Evolutionary conservation across 768 basidiomycete species (phyloP).

Genomic region (Mycena crocata): DNA sequence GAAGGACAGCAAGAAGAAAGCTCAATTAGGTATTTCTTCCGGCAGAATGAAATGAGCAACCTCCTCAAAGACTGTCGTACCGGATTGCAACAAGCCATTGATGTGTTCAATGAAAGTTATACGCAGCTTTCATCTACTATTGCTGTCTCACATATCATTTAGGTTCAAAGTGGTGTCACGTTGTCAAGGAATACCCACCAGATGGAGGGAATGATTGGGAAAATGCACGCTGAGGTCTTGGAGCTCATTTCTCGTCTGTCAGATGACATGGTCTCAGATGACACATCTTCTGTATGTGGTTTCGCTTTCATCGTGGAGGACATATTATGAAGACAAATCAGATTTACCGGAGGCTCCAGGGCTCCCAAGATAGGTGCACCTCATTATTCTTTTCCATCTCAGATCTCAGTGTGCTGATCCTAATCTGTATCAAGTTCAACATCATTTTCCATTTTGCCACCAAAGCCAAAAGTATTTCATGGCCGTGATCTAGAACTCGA

Average conservation of each 20-base stretch:
- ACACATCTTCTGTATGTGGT: background rate
- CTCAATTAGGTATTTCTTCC: background rate
- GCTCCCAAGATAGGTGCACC: background rate
- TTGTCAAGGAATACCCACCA: background rate
- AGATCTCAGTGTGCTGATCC: background rate
- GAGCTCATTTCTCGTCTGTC: background rate
- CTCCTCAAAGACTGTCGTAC: background rate
- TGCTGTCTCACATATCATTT: background rate
- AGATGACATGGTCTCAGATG: background rate
- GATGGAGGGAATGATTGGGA: background rate
- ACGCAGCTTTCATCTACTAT: no score
- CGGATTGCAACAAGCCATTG: background rate
- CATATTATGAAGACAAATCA: background rate
- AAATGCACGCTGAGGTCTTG: background rate
- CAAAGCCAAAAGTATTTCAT: no score
- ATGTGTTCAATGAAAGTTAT: conserved; percentile 4
- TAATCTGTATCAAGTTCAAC: background rate
- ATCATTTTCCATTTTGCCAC: background rate
- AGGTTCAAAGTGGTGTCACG: background rate
- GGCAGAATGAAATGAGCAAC: background rate
- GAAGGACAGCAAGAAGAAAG: background rate
- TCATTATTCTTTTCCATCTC: background rate
- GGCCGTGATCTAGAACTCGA: background rate
- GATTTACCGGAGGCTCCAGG: background rate
- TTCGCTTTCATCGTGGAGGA: background rate